Evolutionary conservation across 1,139 yeast species (phyloP), one percentile per base, ranked within the genome.

Genomic region (Yarrowia galli): DNA sequence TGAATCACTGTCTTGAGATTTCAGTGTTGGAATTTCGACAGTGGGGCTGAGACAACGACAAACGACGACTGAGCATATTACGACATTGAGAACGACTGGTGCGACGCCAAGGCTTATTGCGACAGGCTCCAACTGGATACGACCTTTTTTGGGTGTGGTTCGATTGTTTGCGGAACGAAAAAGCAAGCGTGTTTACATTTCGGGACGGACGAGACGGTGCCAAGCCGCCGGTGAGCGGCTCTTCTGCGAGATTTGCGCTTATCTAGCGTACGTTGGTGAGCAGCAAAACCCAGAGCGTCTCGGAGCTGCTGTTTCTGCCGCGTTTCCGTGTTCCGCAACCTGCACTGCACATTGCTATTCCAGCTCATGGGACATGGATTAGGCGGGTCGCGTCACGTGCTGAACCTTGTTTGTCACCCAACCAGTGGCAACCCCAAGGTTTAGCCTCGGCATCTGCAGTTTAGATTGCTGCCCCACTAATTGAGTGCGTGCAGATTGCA

Each of bases 401-500:
- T 12, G 3, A 54, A 23, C 25, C 12, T n/a, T 25, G 10, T 40
- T 18, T 1, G 15, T 10, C 28, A 3, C 58, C 42, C 58, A 35
- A 18, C 25, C 23, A 23, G 46, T 38, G 45, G 60, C 60, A 38
- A 38, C 35, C 13, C 23, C 15, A 40, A 23, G 48, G 9, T 54
- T 36, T 54, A 40, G 61, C 61, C 61, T 54, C 61, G 61, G 61
- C 61, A 38, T 8, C 32, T 53, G 43, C 58, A 53, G 28, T 9
- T 13, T 54, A 23, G 61, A 54, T 54, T 54, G 61, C 61, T 54
- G 61, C 60, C 60, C 60, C 60, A n/a, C 45, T n/a, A 23, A 20
- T 6, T 15, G 48, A 13, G 45, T 40, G 45, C 45, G 22, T 40
- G 22, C 22, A 18, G 49, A 25, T 25, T 25, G 28, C 28, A 25